phyloP scores from a whole-genome alignment of 208 protist species.

The Crithidia expoeki region DNA sequence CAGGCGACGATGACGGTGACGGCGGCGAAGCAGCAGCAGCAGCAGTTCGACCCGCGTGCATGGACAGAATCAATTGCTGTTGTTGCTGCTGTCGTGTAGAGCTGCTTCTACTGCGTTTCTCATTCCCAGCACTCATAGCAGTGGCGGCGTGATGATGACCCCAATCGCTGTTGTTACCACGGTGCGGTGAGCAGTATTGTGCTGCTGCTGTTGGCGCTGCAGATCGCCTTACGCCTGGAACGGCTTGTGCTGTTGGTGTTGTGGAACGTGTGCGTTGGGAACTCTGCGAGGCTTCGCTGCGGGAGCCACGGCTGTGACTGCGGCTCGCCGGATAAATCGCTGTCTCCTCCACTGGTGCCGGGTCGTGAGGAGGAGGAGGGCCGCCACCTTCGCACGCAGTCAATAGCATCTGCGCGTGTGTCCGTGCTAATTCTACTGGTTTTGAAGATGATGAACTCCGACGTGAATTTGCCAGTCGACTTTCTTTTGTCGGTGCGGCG shows the following conservation, averaged over 20 bases:
- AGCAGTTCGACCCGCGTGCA: neutral
- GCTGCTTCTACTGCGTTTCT: too few relatives aligned
- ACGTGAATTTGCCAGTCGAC: too few relatives aligned
- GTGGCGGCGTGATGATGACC: too few relatives aligned
- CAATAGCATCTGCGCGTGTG: too few relatives aligned
- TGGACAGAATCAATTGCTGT: neutral
- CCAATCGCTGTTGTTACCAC: too few relatives aligned
- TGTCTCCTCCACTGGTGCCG: constrained; percentile 24
- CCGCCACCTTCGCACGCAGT: neutral
- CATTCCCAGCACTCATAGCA: too few relatives aligned
- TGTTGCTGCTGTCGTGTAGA: constrained; percentile 1
- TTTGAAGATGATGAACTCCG: too few relatives aligned
- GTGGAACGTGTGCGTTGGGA: neutral
- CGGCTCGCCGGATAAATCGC: constrained; percentile 22
- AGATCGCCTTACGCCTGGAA: too few relatives aligned
- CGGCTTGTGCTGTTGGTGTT: neutral
- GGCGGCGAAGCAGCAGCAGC: neutral
- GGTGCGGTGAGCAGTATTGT: too few relatives aligned
- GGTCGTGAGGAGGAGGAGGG: neutral
- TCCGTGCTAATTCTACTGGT: too few relatives aligned
- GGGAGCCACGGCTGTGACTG: constrained; percentile 13
- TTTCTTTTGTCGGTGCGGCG: too few relatives aligned
- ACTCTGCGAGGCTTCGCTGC: neutral
- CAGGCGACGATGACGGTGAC: neutral
- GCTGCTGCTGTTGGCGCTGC: neutral